These are phyloP conservation scores for Sphagnum contortum DNA, from an alignment of 225 moss, liverwort and hornwort genomes.

Conservation along the genomic window DNA sequence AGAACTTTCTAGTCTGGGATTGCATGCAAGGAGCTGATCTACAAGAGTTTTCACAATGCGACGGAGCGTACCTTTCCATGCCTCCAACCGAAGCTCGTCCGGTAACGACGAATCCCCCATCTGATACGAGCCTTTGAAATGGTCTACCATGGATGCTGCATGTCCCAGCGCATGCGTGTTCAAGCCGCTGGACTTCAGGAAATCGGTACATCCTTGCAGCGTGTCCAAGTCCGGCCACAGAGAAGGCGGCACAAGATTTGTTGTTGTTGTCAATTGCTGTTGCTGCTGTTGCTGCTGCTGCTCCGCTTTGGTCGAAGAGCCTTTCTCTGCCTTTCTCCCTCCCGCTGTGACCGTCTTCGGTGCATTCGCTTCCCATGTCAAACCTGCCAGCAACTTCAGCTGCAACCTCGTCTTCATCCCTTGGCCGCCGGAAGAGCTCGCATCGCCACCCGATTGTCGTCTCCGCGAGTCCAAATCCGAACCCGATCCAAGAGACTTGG, in stretches of 20 bases:
- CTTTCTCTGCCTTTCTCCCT: conserved; percentile 19
- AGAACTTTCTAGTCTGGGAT: conserved; percentile 26
- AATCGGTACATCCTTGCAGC: conserved; percentile 48
- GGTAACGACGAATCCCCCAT: conserved; percentile 49
- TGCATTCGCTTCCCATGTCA: conserved; percentile 50
- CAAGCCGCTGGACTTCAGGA: conserved; percentile 62
- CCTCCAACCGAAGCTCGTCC: conserved; percentile 47
- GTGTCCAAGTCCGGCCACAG: conserved; percentile 45
- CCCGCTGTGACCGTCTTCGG: conserved; percentile 22
- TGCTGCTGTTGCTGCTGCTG: no score
- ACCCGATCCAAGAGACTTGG: conserved; percentile 11
- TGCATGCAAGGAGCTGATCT: conserved; percentile 35
- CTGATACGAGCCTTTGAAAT: conserved; percentile 58
- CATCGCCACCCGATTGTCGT: conserved; percentile 12
- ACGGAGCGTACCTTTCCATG: conserved; percentile 50
- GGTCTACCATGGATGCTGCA: conserved; percentile 59
- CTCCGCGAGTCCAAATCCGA: conserved; percentile 3
- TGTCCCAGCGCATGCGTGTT: conserved; percentile 48
- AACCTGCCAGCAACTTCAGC: conserved; percentile 35
- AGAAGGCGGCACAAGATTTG: conserved; percentile 5
- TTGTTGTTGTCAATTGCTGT: no score
- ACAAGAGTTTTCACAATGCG: conserved; percentile 46
- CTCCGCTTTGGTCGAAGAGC: conserved; percentile 5
- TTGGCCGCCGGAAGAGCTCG: conserved; percentile 13
- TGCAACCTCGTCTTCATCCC: conserved; percentile 52